Conservation (phyloP, 2,329 filamentous ascomycete species). For the Chalaropsis thielavioides region DNA sequence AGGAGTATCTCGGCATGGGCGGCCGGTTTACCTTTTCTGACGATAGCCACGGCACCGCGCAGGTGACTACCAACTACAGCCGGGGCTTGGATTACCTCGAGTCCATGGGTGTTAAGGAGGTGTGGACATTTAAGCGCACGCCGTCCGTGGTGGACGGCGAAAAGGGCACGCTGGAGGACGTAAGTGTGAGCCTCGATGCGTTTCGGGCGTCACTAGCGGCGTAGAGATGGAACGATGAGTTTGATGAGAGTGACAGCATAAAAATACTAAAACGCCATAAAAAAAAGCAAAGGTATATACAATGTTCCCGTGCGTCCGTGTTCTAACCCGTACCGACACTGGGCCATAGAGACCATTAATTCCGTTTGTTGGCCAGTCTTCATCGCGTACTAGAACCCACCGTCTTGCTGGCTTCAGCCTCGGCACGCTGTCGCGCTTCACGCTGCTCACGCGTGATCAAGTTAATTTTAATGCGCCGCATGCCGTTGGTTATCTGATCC, state of each 20-base stretch:
- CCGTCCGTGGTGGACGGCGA: constrained; percentile 21
- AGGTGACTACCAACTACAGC: constrained; percentile 74
- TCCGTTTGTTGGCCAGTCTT: neutral
- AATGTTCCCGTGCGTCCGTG: neutral
- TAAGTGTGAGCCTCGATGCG: constrained; percentile 29
- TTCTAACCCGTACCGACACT: no score
- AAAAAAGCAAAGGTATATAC: neutral
- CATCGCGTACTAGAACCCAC: neutral
- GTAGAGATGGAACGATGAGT: neutral
- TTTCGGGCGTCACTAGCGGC: constrained; percentile 26
- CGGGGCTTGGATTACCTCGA: constrained; percentile 57
- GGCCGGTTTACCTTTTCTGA: constrained; percentile 85
- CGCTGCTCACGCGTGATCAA: constrained; percentile 44
- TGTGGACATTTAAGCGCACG: constrained; percentile 42
- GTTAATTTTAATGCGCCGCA: constrained; percentile 51
- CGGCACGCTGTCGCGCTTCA: constrained; percentile 28
- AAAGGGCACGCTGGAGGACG: constrained; percentile 30
- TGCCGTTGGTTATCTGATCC: constrained; percentile 40
- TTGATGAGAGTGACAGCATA: constrained; percentile 2
- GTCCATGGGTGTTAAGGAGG: constrained; percentile 45
- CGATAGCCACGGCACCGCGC: constrained; percentile 79
- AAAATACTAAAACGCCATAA: neutral
- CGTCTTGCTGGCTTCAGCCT: constrained; percentile 3
- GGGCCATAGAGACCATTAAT: neutral
- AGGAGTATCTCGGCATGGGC: constrained; percentile 55